Base-by-base conservation (phyloP, 805 yeast species). In the Ogataea ramenticola region DNA sequence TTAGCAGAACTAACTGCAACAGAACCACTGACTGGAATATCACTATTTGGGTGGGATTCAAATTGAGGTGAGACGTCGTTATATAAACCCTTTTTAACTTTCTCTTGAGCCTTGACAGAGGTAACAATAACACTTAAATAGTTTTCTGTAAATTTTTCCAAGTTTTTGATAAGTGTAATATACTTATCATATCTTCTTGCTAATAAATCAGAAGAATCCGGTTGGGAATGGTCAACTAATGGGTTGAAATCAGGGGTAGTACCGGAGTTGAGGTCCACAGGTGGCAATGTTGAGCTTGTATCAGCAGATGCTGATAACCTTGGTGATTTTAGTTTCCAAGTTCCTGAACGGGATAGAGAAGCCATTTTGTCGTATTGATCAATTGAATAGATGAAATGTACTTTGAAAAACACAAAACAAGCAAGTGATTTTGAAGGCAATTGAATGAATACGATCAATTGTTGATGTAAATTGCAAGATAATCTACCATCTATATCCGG, bases 111-210 rank as follows among this genome's bases (percentile, higher is more conserved):
- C 40, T 57, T 63, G 14, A 49, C 49, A 29, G 46, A 47, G 1
- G 52, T 26, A 11, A 47, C 31, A 1, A 65, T 49, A 11, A 62
- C 46, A 15, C 36, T 22, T 10, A 56, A 36, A 39, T 62, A 60
- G 27, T 60, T 55, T 11, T 55, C 58, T 1, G 56, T 49, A 44
- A 56, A 60, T 2, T 45, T 22, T 40, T 58, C 55, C 7, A 64
- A 29, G 16, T 52, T 49, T 21, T 48, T 46, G 21, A 64, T 43
- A 16, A 62, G 43, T 16, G 53, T 42, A 3, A 55, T 31, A 42
- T 57, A 62, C 43, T 62, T 62, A 12, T 51, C 57, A 39, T 57
- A 57, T 41, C 68, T 49, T 21, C 52, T 53, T 14, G 46, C 40
- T 1, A 63, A 32, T 1, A 61, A n/a, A 3, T 49, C 40, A 2